Evolutionary conservation across 2,329 filamentous ascomycete genomes (phyloP).

Genomic region (Aspergillus unguis): DNA sequence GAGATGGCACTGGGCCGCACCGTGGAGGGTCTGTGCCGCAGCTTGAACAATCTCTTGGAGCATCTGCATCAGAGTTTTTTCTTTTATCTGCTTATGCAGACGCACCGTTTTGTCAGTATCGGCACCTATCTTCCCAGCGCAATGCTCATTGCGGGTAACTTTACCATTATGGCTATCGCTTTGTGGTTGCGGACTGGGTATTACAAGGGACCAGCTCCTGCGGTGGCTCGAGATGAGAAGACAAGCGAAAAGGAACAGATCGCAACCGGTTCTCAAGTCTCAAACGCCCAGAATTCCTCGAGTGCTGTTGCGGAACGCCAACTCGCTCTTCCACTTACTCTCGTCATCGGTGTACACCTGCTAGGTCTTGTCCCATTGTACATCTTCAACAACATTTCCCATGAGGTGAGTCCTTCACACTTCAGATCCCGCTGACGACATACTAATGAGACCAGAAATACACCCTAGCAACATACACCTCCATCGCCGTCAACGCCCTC

Average conservation of each 20-base stretch:
- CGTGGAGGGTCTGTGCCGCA: conserved; percentile 86
- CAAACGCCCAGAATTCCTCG: conserved; percentile 12
- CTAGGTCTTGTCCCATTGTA: conserved; percentile 78
- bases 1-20: conserved; percentile 93
- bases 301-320: conserved; percentile 37
- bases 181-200: conserved; percentile 89
- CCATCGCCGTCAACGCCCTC: conserved; percentile 53
- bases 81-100: conserved; percentile 92
- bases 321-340: conserved; percentile 56
- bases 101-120: conserved; percentile 92
- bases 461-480: conserved; percentile 56
- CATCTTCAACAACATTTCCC: conserved; percentile 73
- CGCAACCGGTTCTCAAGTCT: conserved; percentile 9
- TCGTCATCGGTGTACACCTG: conserved; percentile 71
- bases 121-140: conserved; percentile 95
- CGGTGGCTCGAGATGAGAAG: conserved; percentile 34
- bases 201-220: conserved; percentile 24
- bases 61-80: conserved; percentile 99
- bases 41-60: conserved; percentile 92
- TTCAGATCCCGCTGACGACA: neutral
- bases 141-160: conserved; percentile 94
- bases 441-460: conserved; percentile 51
- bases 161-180: conserved; percentile 90
- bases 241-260: conserved; percentile 19
- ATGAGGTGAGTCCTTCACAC: conserved; percentile 53